These are phyloP conservation scores for Paralagenidium karlingii DNA, from an alignment of 352 stramenopile genomes.

Conservation along the genomic window DNA sequence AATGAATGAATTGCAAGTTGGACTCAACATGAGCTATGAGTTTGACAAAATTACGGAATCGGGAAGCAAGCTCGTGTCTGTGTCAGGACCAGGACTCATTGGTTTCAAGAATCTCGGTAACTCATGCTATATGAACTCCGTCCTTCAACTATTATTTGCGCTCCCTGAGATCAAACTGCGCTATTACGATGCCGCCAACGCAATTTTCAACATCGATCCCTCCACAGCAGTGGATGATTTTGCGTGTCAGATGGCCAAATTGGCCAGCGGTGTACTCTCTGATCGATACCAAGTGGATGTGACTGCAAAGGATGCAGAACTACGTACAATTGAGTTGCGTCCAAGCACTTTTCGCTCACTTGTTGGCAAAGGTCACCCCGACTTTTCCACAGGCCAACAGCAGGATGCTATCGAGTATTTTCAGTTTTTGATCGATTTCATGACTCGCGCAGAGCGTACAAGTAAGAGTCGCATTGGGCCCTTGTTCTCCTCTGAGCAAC, in stretches of 20 bases:
- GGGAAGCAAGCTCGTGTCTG: slow-evolving; percentile 84
- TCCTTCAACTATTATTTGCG: slow-evolving; percentile 90
- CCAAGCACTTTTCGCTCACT: slow-evolving; percentile 92
- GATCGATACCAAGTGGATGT: slow-evolving; percentile 71
- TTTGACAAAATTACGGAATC: slow-evolving; percentile 97
- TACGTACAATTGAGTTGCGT: slow-evolving; percentile 22
- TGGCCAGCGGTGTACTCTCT: slow-evolving; percentile 78
- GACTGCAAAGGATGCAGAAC: slow-evolving; percentile 11
- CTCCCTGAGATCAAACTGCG: slow-evolving; percentile 60
- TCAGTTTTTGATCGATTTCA: slow-evolving; percentile 89
- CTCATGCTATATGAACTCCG: slow-evolving; percentile 99
- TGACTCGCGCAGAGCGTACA: slow-evolving; percentile 78
- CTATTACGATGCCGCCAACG: slow-evolving; percentile 44
- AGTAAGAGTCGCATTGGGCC: slow-evolving; percentile 28
- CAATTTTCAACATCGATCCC: slow-evolving; percentile 32
- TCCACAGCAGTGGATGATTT: slow-evolving; percentile 63
- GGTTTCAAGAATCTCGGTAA: slow-evolving; percentile 99
- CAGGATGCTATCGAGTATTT: slow-evolving; percentile 98
- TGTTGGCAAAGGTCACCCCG: slow-evolving; percentile 90
- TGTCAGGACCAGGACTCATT: slow-evolving; percentile 87
- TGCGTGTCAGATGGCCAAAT: slow-evolving; percentile 87
- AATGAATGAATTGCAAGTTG: slow-evolving; percentile 95
- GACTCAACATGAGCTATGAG: slow-evolving; percentile 97
- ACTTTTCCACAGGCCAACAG: slow-evolving; percentile 96
- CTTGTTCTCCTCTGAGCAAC: slow-evolving; percentile 11